Evolutionary conservation across 495 filamentous ascomycete species (phyloP), one percentile per base, ranked within the genome.

Genomic region (Cenococcum geophilum): DNA sequence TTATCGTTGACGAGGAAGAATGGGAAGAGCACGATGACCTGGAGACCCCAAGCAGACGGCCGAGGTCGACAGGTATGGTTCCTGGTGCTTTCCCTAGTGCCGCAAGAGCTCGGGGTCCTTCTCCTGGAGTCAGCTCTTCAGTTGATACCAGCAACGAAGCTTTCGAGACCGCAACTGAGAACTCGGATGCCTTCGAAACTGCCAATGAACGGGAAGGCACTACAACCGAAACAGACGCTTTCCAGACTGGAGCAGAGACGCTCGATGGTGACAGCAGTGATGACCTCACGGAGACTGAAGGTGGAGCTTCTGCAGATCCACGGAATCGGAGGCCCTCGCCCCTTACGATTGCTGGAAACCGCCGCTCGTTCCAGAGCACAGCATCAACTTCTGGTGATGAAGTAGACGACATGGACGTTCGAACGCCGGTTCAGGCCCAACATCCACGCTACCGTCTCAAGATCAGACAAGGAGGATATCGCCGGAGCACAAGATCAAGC

Each of bases 381-480:
- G 92, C 91, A 20, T 96, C 92, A 10, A 92, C 88, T 4, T 92
- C 89, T 23, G 85, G 79, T 22, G 91, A 95, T 59, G 91, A 95
- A 23, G 85, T 85, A 49, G 83, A 86, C 25, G 82, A 80, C 56
- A 73, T 77, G 23, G 77, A 78, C 35, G 63, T 82, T 16, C 81
- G 77, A 53, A 91, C 88, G 3, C 84, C 87, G 14, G 77, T 82
- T 22, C 80, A 86, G 54, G 71, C 75, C 23, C 77, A 85, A 21
- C 77, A 82, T 16, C 86, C 88, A 60, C 82, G 83, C 36, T 86
- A 89, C 72, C 85, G 86, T 42, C 75, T 92, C 21, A 82, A 83
- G 55, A 76, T 87, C 14, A 86, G 82, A 68, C 83, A 88, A 51
- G 83, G 82, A 65, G 64, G 63, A 45, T 68, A 65, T 62, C 58